A percentile compares a stretch with the other conserved stretches of the same genome.
phyloP scores from a whole-genome alignment of 164 flowering plant species.

The Magnolia changhungtana region DNA sequence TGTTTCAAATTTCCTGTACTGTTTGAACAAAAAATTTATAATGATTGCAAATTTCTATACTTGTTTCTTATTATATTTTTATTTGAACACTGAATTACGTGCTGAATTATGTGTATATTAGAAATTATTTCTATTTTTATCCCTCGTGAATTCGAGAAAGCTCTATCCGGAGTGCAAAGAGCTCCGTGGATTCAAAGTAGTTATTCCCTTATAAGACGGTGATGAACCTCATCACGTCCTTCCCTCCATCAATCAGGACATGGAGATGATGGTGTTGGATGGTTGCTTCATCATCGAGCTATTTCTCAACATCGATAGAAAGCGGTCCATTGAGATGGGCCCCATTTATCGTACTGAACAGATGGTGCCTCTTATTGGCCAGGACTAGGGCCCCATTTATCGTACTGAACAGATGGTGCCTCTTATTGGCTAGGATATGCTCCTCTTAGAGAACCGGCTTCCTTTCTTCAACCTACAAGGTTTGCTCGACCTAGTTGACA shows the following conservation, averaged over 20 bases:
- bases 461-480: neutral
- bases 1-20: too few species aligned
- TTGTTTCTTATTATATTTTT: too few species aligned
- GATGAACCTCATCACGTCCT: too few species aligned
- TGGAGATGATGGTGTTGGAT: slow-evolving; percentile 11
- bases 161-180: too few species aligned
- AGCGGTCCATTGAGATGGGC: neutral
- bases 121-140: too few species aligned
- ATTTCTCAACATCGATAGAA: neutral
- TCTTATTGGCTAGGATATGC: neutral
- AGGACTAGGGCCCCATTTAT: neutral
- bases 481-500: neutral
- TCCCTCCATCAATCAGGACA: slow-evolving; percentile 1
- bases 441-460: slow-evolving; percentile 8
- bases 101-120: too few species aligned
- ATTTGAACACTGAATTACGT: too few species aligned
- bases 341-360: neutral
- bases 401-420: neutral
- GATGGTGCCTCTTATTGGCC: neutral
- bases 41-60: too few species aligned
- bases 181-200: too few species aligned
- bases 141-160: too few species aligned
- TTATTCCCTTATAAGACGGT: too few species aligned
- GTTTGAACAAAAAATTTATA: too few species aligned
- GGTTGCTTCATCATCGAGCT: slow-evolving; percentile 7